Evolutionary conservation across 345 rosid species (phyloP).

Genomic region (Isatis tinctoria): DNA sequence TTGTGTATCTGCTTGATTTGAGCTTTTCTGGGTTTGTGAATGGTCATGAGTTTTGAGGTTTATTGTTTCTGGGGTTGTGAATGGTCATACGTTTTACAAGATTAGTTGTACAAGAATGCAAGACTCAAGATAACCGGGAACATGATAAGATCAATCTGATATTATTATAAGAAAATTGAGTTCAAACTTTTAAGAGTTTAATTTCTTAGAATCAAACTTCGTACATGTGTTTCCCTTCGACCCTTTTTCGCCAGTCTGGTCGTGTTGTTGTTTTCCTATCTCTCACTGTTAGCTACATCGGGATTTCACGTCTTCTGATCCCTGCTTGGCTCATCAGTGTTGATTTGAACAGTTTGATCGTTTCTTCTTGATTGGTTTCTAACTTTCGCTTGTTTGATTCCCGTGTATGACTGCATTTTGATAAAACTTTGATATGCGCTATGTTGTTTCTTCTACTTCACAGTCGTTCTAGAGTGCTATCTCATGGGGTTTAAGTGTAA

Average conservation of each 20-base stretch:
- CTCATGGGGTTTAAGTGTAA: background rate
- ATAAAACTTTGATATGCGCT: background rate
- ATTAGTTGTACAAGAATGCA: too few relatives aligned
- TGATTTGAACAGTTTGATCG: constrained; percentile 21
- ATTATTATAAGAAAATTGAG: too few relatives aligned
- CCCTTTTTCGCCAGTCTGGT: constrained; percentile 26
- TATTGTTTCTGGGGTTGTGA: too few relatives aligned
- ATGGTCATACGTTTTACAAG: too few relatives aligned
- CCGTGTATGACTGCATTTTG: background rate
- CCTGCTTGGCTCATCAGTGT: background rate
- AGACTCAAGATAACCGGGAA: too few relatives aligned
- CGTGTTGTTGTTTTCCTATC: background rate
- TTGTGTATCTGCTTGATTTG: too few relatives aligned
- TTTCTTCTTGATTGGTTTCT: constrained; percentile 11
- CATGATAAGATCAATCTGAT: too few relatives aligned
- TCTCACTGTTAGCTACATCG: background rate
- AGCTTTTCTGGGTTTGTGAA: too few relatives aligned
- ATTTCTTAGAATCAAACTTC: too few relatives aligned
- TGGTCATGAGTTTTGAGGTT: too few relatives aligned
- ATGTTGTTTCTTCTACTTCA: background rate
- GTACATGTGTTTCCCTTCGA: constrained; percentile 18
- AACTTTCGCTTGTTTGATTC: background rate
- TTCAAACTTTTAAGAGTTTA: too few relatives aligned
- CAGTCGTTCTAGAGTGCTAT: background rate
- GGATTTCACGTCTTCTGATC: background rate